phyloP scores from a whole-genome alignment of 345 rosid genomes.

The Syzygium aromaticum region DNA sequence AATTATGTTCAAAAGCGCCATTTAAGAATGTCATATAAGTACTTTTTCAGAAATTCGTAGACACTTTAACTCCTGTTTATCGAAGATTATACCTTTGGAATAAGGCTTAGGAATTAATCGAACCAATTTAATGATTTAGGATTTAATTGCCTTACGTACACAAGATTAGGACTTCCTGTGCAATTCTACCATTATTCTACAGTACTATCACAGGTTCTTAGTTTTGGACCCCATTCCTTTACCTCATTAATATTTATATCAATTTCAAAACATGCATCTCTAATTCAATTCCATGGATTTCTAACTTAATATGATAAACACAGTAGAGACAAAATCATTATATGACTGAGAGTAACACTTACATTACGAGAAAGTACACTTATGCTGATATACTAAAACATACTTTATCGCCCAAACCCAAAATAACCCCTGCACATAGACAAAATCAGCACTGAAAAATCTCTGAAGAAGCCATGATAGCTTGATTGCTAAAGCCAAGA shows the following conservation, averaged over 20 bases:
- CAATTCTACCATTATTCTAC: not conserved
- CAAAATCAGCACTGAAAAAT: conserved; percentile 25
- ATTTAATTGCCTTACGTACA: not conserved
- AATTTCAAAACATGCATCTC: not conserved
- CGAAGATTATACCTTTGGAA: not conserved
- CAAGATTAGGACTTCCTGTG: not conserved
- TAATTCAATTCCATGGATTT: not conserved
- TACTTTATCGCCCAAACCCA: not conserved
- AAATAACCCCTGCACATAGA: not conserved
- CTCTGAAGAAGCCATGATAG: conserved; percentile 58
- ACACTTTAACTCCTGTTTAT: not conserved
- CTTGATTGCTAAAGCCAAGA: conserved; percentile 43
- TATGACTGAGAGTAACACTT: not conserved
- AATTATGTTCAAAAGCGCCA: not conserved
- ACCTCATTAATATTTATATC: not conserved
- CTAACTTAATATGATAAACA: not conserved
- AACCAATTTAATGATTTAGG: not conserved
- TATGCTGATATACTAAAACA: not conserved
- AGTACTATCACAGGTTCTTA: not conserved
- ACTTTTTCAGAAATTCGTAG: not conserved
- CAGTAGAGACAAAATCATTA: not conserved
- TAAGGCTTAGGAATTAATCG: not conserved
- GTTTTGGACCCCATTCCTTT: not conserved
- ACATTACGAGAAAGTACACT: not conserved
- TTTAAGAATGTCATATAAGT: not conserved